phyloP scores from a whole-genome alignment of 306 rosid genomes.

The Canavalia gladiata region DNA sequence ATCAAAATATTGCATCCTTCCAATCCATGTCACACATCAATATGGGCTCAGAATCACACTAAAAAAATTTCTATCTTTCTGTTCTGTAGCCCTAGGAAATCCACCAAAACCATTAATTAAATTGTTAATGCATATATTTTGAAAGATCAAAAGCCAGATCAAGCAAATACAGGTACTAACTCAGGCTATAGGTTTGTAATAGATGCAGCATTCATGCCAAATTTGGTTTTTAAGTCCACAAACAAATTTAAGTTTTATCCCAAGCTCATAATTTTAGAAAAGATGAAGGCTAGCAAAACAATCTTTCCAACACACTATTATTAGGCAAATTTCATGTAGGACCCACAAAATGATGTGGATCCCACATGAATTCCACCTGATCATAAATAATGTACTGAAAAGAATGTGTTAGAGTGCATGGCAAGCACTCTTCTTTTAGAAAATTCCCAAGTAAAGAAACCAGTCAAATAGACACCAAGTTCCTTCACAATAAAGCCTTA shows the following conservation, averaged over 20 bases:
- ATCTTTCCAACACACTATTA: background rate
- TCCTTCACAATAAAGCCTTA: constrained; percentile 1
- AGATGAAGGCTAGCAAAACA: background rate
- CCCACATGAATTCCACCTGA: background rate
- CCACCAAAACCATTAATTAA: constrained; percentile 4
- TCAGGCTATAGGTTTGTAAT: background rate
- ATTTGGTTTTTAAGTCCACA: background rate
- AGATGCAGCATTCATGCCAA: constrained; percentile 12
- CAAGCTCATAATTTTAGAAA: constrained; percentile 18
- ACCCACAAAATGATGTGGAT: background rate
- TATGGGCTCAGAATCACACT: constrained; percentile 16
- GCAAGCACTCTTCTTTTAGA: background rate
- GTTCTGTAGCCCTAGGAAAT: background rate
- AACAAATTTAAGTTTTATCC: constrained; percentile 35
- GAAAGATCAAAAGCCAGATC: constrained; percentile 18
- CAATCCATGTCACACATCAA: constrained; percentile 12
- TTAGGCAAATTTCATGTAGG: background rate
- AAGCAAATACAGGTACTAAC: constrained; percentile 2
- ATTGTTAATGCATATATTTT: background rate
- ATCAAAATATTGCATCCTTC: constrained; percentile 1
- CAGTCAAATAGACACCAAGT: constrained; percentile 11
- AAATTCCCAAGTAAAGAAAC: constrained; percentile 20
- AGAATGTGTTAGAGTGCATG: background rate
- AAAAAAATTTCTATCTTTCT: background rate
- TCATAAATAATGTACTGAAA: background rate